Percentiles rank a stretch among this genome's conserved stretches.
Conservation (phyloP, 2,329 filamentous ascomycete species). For the Albifimbria verrucaria region DNA sequence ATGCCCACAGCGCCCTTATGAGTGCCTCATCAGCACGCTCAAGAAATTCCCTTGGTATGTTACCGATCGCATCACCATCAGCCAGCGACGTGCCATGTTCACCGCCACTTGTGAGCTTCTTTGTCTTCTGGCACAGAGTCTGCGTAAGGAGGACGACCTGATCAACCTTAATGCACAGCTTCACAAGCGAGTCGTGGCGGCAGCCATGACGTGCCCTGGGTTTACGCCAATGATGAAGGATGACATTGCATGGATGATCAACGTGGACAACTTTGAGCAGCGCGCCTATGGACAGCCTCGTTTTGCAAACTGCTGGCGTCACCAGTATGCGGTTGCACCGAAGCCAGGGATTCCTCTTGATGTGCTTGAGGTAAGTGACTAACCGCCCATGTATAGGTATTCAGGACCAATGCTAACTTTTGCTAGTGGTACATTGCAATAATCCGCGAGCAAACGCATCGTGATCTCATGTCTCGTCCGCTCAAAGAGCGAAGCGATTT, state of each 20-base stretch:
- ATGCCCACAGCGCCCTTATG: conserved; percentile 62
- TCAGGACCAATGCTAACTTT: conserved; percentile 10
- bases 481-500: conserved; percentile 40
- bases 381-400: background rate
- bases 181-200: conserved; percentile 47
- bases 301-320: conserved; percentile 45
- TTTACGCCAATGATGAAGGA: conserved; percentile 62
- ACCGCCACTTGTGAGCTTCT: conserved; percentile 48
- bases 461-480: conserved; percentile 34
- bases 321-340: conserved; percentile 49
- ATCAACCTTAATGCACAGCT: conserved; percentile 51
- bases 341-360: conserved; percentile 48
- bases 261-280: conserved; percentile 31
- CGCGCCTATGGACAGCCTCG: conserved; percentile 44
- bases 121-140: conserved; percentile 37
- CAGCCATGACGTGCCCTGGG: conserved; percentile 55
- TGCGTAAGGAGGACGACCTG: conserved; percentile 35
- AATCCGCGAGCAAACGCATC: conserved; percentile 50
- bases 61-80: conserved; percentile 53
- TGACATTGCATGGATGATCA: conserved; percentile 45
- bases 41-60: conserved; percentile 63
- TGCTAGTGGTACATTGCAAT: conserved; percentile 54
- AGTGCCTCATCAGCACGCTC: conserved; percentile 62
- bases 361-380: conserved; percentile 48
- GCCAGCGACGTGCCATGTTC: conserved; percentile 52